Percentiles rank a stretch among this genome's conserved stretches.
phyloP scores from a whole-genome alignment of 495 filamentous ascomycete genomes.

The Clohesyomyces aquaticus region DNA sequence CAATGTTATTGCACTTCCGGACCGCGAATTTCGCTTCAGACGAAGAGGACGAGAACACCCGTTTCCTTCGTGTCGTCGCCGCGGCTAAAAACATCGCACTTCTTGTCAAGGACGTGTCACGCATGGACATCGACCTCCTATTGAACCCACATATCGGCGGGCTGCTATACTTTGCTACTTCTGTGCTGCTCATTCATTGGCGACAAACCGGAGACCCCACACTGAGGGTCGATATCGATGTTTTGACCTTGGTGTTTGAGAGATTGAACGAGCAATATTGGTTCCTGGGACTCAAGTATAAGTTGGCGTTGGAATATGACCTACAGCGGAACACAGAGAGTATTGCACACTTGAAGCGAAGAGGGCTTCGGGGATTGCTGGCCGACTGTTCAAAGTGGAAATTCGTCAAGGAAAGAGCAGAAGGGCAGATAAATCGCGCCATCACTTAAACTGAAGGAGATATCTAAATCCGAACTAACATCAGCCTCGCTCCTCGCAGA shows the following conservation, averaged over 20 bases:
- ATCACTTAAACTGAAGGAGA: no score
- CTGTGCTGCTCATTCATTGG: constrained; percentile 32
- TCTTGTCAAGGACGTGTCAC: constrained; percentile 29
- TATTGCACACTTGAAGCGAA: constrained; percentile 1
- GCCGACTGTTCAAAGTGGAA: constrained; percentile 32
- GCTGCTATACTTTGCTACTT: constrained; percentile 19
- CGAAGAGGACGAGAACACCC: neutral
- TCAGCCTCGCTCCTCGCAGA: no score
- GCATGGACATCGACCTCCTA: constrained; percentile 25
- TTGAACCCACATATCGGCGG: constrained; percentile 21
- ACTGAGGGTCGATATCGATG: constrained; percentile 28
- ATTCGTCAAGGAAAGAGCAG: constrained; percentile 1
- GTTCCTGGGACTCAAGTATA: constrained; percentile 30
- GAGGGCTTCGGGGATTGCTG: constrained; percentile 23
- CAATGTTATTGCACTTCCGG: constrained; percentile 29
- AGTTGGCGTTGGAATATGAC: constrained; percentile 18
- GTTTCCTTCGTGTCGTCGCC: constrained; percentile 11
- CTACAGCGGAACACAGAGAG: constrained; percentile 5
- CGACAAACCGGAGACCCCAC: constrained; percentile 15
- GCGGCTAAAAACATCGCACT: constrained; percentile 24
- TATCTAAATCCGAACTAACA: no score
- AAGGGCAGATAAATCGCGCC: no score
- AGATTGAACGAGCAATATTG: constrained; percentile 19
- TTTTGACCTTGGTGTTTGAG: constrained; percentile 29
- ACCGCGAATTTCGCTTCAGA: neutral